Evolutionary conservation across 768 basidiomycete genomes (phyloP), one percentile per base, ranked within the genome.

Genomic region (Suillus alpinus): DNA sequence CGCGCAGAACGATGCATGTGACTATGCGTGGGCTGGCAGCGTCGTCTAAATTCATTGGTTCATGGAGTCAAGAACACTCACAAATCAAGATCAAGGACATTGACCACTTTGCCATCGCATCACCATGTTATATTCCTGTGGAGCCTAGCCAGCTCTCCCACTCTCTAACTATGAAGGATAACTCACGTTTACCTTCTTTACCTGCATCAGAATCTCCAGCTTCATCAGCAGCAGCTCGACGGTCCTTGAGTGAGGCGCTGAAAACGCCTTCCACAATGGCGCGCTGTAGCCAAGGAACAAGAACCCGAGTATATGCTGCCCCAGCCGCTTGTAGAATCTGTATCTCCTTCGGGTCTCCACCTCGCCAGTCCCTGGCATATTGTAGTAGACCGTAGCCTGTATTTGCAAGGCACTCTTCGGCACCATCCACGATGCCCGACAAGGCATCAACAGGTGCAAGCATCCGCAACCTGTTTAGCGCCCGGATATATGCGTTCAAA

Each of bases 231-330:
- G 23, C 37, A 10, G 46, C 52, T 53, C 61, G 37, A 29, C 64
- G 55, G 56, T 66, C 63, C 67, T 67, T 23, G 20, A 39, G 72
- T 58, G 64, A 29, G 8, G 63, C 59, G 0, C 86, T 83, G 75
- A 89, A 94, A 29, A 94, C 87, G 2, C 92, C 92, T 67, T 91
- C 86, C 23, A 84, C 80, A 50, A 94, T 68, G 5, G 88, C 93
- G 23, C 86, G 78, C 67, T 81, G 75, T 65, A 91, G 67, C 69
- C 89, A 95, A 13, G 89, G 87, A n/a, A 87, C 81, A 50, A 94
- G 76, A 16, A 87, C 78, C 16, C 75, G 73, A 52, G 83, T 80
- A 63, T 86, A 93, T 26, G 85, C 85, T 49, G 78, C 71, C 6
- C 85, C 86, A 9, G 77, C 80, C 0, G 83, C 83, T 26, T 78